Evolutionary conservation across 352 stramenopile genomes (phyloP), one percentile per base, ranked within the genome.

Genomic region (Phytopythium chamaehyphon): DNA sequence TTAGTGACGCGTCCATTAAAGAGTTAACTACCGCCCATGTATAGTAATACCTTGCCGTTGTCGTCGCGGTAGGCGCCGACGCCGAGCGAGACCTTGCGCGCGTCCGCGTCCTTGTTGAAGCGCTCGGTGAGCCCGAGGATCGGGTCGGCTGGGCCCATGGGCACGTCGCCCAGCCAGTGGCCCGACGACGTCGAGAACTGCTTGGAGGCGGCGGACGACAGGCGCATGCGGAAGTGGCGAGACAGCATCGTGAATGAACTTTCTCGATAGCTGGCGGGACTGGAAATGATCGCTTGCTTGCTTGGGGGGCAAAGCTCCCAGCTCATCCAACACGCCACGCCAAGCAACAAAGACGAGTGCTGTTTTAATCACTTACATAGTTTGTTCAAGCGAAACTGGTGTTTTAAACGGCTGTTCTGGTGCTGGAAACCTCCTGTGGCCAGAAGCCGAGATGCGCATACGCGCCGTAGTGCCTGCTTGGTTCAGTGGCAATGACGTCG

Each of bases 61-160:
- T 97, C 88, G 59, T 97, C 93, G 61, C 97, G 88, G 78, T 99
- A 99, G 7, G 98, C 97, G 55, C 98, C 98, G n/a, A 99, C 97
- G 46, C 98, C 97, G 22, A 99, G 73, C 81, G 90, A 96, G 6
- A 99, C 90, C 76, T 99, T 99, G 45, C 83, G 64, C 47, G 90
- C 39, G 66, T 98, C 91, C 28, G 83, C 79, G 74, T 98, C 96
- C 73, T 98, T 96, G 59, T 93, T 94, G 68, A 88, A 94, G 59
- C 78, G 77, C 47, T 94, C 84, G 9, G 88, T 98, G 28, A 98
- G 81, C 31, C 96, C 96, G 46, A 99, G 88, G 64, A 99, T 99
- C 22, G 96, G 91, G 75, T 99, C 96, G 8, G 92, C 76, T 1
- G 96, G 96, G 26, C 93, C 96, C 92, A 98, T 98, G 35, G 92